Evolutionary conservation across 1,139 yeast species (phyloP).

Genomic region (Protomyces lactucae-debilis): DNA sequence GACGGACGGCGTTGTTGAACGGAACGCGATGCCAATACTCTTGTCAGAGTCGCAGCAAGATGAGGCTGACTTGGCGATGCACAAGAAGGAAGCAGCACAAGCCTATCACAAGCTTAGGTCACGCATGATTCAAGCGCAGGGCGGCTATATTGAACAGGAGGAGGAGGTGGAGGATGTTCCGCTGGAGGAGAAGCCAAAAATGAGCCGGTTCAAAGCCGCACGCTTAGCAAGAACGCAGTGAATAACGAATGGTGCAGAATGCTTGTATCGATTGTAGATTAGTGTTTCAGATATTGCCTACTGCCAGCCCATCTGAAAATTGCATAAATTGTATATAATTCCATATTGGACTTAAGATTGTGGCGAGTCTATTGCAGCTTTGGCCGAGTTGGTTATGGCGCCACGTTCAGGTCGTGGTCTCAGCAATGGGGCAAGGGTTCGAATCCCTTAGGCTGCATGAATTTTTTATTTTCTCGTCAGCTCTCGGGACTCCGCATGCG

Average conservation of each 20-base stretch:
- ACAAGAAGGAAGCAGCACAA: slow-evolving; percentile 20
- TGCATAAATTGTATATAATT: no score
- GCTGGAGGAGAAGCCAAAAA: slow-evolving; percentile 11
- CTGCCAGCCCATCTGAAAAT: not conserved
- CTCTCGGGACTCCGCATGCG: no score
- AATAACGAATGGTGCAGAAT: not conserved
- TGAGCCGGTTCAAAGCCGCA: slow-evolving; percentile 25
- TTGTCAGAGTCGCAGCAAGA: slow-evolving; percentile 4
- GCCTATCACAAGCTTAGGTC: slow-evolving; percentile 18
- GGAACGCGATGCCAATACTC: not conserved
- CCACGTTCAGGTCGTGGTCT: not conserved
- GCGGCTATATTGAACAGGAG: slow-evolving; percentile 20
- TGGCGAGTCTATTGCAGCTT: not conserved
- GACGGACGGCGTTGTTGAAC: slow-evolving; percentile 8
- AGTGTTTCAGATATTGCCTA: not conserved
- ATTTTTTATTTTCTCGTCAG: not conserved
- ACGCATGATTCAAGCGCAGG: slow-evolving; percentile 13
- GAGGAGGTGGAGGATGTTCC: slow-evolving; percentile 13
- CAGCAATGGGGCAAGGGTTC: not conserved
- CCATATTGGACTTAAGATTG: no score
- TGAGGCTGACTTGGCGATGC: slow-evolving; percentile 9
- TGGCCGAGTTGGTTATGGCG: not conserved
- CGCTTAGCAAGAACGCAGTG: not conserved
- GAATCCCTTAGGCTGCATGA: not conserved
- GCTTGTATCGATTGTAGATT: no score